Evolutionary conservation across 2,329 filamentous ascomycete genomes (phyloP).

Genomic region (Ilyonectria mors-panacis): DNA sequence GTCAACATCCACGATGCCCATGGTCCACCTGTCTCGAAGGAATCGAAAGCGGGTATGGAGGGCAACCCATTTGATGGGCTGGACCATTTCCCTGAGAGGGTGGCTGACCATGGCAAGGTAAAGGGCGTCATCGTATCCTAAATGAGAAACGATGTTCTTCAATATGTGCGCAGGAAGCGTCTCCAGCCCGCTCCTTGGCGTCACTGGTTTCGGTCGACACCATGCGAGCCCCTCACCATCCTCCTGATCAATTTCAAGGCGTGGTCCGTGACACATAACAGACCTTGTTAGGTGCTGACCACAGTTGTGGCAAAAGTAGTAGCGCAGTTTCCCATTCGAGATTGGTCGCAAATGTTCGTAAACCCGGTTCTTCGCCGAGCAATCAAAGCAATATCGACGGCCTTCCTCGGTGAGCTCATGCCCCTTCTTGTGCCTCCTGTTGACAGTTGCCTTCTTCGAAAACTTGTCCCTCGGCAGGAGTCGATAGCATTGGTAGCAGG

Average conservation of each 20-base stretch:
- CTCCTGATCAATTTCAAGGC: neutral
- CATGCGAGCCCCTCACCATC: neutral
- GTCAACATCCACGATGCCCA: neutral
- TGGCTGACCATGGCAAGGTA: slow-evolving; percentile 20
- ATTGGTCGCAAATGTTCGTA: slow-evolving; percentile 20
- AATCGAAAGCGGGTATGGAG: slow-evolving; percentile 31
- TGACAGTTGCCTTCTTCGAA: neutral
- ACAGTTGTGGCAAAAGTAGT: slow-evolving; percentile 44
- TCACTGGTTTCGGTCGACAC: neutral
- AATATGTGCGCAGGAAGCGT: slow-evolving; percentile 32
- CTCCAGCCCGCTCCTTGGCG: slow-evolving; percentile 17
- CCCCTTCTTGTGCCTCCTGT: neutral
- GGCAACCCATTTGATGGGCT: slow-evolving; percentile 29
- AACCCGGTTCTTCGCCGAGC: slow-evolving; percentile 20
- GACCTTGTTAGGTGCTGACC: slow-evolving; percentile 33
- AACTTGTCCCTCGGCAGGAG: slow-evolving; percentile 36
- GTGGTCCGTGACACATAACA: slow-evolving; percentile 25
- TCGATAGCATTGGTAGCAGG: slow-evolving; percentile 36
- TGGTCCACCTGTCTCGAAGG: slow-evolving; percentile 33
- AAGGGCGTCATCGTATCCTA: slow-evolving; percentile 28
- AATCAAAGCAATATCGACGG: slow-evolving; percentile 38
- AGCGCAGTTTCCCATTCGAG: slow-evolving; percentile 26
- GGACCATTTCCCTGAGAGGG: slow-evolving; percentile 22
- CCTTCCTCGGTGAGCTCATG: neutral
- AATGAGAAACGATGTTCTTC: slow-evolving; percentile 20